Evolutionary conservation across 2,329 filamentous ascomycete species (phyloP).

Genomic region (Cytospora piceae): DNA sequence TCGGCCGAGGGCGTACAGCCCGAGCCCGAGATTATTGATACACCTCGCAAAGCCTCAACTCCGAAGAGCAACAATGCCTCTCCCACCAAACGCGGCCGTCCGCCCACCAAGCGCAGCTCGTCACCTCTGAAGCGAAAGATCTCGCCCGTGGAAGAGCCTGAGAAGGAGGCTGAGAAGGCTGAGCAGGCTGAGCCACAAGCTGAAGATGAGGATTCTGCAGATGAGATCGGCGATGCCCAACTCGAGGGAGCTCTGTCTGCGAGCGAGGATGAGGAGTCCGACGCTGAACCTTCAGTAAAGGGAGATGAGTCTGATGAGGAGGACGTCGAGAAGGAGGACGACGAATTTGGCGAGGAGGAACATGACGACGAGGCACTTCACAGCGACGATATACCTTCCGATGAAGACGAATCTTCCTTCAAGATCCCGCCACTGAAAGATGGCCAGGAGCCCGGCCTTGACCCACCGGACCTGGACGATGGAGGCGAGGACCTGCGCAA

Average conservation of each 20-base stretch:
- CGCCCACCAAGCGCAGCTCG: constrained; percentile 13
- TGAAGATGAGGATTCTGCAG: constrained; percentile 50
- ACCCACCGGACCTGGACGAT: constrained; percentile 42
- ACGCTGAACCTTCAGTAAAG: constrained; percentile 56
- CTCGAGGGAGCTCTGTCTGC: constrained; percentile 61
- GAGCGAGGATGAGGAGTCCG: constrained; percentile 61
- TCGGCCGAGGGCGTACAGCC: constrained; percentile 27
- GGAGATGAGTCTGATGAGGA: constrained; percentile 47
- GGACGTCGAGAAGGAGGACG: constrained; percentile 51
- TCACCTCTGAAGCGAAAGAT: constrained; percentile 67
- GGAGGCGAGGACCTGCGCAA: constrained; percentile 48
- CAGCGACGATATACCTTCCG: constrained; percentile 48
- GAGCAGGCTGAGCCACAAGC: background rate
- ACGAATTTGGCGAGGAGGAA: constrained; percentile 46
- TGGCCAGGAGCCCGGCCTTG: constrained; percentile 32
- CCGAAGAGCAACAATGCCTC: constrained; percentile 15
- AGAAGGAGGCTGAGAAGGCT: constrained; percentile 34
- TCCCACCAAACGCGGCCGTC: constrained; percentile 12
- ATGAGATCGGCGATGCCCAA: constrained; percentile 60
- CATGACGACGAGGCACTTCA: constrained; percentile 45
- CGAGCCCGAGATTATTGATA: constrained; percentile 17
- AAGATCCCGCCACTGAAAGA: constrained; percentile 26
- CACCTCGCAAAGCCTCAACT: constrained; percentile 15
- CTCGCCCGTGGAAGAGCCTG: constrained; percentile 54
- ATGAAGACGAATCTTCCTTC: constrained; percentile 33